Evolutionary conservation across 495 filamentous ascomycete genomes (phyloP).

Genomic region (Letharia columbiana): DNA sequence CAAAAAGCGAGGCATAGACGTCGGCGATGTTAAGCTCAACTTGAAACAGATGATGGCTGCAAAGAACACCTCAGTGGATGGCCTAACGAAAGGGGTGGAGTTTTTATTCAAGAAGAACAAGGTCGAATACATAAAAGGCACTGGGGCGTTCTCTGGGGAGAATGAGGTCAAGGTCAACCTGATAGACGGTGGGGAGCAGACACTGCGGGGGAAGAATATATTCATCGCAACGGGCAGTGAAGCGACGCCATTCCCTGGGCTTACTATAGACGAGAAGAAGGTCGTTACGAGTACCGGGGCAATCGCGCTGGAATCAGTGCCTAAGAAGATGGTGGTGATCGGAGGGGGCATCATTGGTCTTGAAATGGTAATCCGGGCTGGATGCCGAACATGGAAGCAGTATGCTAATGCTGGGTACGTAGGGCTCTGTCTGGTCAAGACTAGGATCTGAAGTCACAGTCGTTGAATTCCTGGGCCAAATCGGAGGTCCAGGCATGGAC

Average conservation of each 20-base stretch:
- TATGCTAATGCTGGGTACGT: slow-evolving; percentile 23
- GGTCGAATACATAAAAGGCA: slow-evolving; percentile 92
- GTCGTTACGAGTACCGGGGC: slow-evolving; percentile 95
- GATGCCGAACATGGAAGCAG: not conserved
- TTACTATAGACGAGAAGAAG: slow-evolving; percentile 94
- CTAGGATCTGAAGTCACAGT: slow-evolving; percentile 92
- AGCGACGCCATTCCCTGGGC: slow-evolving; percentile 89
- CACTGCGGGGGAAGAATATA: slow-evolving; percentile 85
- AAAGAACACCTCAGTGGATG: slow-evolving; percentile 81
- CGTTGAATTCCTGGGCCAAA: slow-evolving; percentile 91
- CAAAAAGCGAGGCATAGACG: slow-evolving; percentile 93
- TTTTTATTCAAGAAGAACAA: slow-evolving; percentile 98
- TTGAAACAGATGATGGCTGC: slow-evolving; percentile 93
- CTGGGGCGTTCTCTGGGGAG: slow-evolving; percentile 76
- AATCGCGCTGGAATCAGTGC: slow-evolving; percentile 77
- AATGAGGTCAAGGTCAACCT: slow-evolving; percentile 87
- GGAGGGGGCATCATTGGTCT: slow-evolving; percentile 98
- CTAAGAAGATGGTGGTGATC: slow-evolving; percentile 96
- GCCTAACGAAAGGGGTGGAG: slow-evolving; percentile 94
- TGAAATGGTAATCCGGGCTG: slow-evolving; percentile 62
- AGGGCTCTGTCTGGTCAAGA: slow-evolving; percentile 92
- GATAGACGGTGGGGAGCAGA: slow-evolving; percentile 81
- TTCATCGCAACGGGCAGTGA: slow-evolving; percentile 94
- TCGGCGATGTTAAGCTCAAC: slow-evolving; percentile 95
- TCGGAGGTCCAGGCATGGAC: slow-evolving; percentile 97